Evolutionary conservation across 1,139 yeast species (phyloP).

Genomic region (Yamadazyma sp.): DNA sequence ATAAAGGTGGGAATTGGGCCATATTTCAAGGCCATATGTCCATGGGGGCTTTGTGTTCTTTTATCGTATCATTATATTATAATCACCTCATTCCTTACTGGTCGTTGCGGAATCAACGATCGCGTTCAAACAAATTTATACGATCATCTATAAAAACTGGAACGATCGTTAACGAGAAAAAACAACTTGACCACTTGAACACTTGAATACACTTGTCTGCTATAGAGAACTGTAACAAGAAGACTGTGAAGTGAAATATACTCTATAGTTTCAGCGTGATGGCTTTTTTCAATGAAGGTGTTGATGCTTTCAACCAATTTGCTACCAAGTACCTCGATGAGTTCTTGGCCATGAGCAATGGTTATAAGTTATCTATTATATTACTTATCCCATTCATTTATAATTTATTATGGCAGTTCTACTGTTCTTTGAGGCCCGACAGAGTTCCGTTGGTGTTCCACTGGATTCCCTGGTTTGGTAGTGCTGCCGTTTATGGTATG

Average conservation of each 20-base stretch:
- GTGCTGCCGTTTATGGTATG: constrained; percentile 86
- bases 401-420: constrained; percentile 68
- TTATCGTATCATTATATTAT: constrained; percentile 6
- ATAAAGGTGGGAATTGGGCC: too few relatives aligned
- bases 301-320: constrained; percentile 19
- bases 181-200: not conserved
- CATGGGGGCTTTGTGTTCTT: not conserved
- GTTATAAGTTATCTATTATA: constrained; percentile 38
- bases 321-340: constrained; percentile 8
- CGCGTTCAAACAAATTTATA: constrained; percentile 6
- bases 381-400: constrained; percentile 52
- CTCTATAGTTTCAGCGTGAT: constrained; percentile 6
- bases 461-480: constrained; percentile 95
- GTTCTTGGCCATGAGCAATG: constrained; percentile 22
- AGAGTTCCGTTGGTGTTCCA: constrained; percentile 88
- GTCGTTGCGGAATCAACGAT: constrained; percentile 1
- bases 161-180: constrained; percentile 5
- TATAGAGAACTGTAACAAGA: too few relatives aligned
- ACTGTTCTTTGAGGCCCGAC: constrained; percentile 71
- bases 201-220: constrained; percentile 1
- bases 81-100: constrained; percentile 7
- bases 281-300: constrained; percentile 10
- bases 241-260: too few relatives aligned
- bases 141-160: constrained; percentile 9
- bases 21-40: too few relatives aligned